Percentiles rank a stretch among this genome's conserved stretches.
These are phyloP conservation scores for Crataegus laevigata DNA, from an alignment of 306 rosid genomes.

Conservation along the genomic window DNA sequence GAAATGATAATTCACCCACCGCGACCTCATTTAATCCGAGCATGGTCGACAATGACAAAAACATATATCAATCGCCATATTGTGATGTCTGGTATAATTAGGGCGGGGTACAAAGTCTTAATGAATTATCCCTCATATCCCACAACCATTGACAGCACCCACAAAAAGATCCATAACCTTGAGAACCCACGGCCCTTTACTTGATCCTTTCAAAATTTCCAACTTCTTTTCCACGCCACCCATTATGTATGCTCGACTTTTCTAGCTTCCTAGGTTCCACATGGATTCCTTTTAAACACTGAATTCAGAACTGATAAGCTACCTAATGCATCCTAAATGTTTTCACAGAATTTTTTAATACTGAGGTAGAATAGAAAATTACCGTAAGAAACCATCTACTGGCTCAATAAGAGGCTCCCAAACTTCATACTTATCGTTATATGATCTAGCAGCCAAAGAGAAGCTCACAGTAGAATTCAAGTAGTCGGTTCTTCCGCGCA, in stretches of 20 bases:
- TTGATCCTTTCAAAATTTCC: no score
- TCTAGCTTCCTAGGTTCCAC: not conserved
- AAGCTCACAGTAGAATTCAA: conserved; percentile 64
- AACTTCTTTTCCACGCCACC: no score
- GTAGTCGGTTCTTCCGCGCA: conserved; percentile 72
- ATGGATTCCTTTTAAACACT: not conserved
- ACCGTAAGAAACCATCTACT: conserved; percentile 86
- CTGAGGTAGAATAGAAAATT: not conserved
- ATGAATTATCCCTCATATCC: not conserved
- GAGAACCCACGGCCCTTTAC: not conserved
- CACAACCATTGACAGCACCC: not conserved
- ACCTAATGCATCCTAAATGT: not conserved
- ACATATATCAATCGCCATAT: not conserved
- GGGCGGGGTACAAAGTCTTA: not conserved
- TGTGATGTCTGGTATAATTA: not conserved
- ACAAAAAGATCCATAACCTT: not conserved
- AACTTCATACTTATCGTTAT: conserved; percentile 79
- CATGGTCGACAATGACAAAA: not conserved
- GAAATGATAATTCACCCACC: not conserved
- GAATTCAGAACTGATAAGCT: not conserved
- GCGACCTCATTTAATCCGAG: not conserved
- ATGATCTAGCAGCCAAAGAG: conserved; percentile 84
- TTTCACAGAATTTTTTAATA: not conserved
- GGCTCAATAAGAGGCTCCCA: conserved; percentile 99
- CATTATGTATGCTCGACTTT: not conserved